Conservation (phyloP, 129 eudicot species). For the Ambrosia artemisiifolia region DNA sequence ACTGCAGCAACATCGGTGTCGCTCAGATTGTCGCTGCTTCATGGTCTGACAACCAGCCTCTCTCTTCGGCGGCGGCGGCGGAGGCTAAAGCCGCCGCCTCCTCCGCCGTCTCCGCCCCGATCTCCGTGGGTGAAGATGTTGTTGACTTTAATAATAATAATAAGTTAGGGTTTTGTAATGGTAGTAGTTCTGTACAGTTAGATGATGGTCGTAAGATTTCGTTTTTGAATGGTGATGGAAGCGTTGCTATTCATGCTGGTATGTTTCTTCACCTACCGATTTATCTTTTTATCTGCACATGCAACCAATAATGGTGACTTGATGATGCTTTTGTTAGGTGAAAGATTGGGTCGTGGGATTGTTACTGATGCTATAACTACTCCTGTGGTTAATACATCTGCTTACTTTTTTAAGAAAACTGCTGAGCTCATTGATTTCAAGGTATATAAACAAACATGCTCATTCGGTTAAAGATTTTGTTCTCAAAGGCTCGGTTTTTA, state of each 20-base stretch:
- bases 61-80: conserved; percentile 45
- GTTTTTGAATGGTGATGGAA: conserved; percentile 71
- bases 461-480: neutral
- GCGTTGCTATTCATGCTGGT: conserved; percentile 96
- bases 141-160: conserved; percentile 19
- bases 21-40: conserved; percentile 95
- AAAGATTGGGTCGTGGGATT: conserved; percentile 78
- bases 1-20: conserved; percentile 95
- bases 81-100: conserved; percentile 41
- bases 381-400: conserved; percentile 83
- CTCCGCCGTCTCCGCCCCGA: conserved; percentile 29
- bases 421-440: conserved; percentile 81
- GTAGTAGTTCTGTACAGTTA: conserved; percentile 41
- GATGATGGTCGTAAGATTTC: conserved; percentile 37
- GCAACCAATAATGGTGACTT: neutral
- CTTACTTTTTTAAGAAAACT: conserved; percentile 80
- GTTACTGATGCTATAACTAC: conserved; percentile 88
- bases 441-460: conserved; percentile 37
- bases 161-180: conserved; percentile 20
- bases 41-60: conserved; percentile 73
- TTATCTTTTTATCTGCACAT: neutral
- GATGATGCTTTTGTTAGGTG: conserved; percentile 43
- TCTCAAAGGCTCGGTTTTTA: neutral
- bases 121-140: conserved; percentile 37
- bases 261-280: neutral